Base-by-base conservation (phyloP, 2,329 filamentous ascomycete genomes). In the Hortaea sp. region DNA sequence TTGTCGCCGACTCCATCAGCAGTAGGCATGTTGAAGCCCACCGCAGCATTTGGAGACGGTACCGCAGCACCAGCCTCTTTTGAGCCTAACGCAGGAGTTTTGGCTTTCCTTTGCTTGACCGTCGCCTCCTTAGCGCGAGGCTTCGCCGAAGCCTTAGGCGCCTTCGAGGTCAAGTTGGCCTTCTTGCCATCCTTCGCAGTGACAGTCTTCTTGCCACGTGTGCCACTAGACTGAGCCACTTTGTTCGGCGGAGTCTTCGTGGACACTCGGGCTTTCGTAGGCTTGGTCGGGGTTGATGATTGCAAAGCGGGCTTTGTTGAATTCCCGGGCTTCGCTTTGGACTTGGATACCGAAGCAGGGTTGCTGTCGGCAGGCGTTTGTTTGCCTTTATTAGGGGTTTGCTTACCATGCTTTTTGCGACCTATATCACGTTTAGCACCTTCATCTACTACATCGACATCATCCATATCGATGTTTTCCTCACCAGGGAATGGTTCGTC, bases 401-500 rank as follows among this genome's bases (percentile, higher is more conserved):
- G 32, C 32, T 35, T 35, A 61, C 57, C 56, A 41, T 41, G 29
- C 46, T 56, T 57, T 42, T 53, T 55, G 45, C 45, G 49, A 43
- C 54, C 58, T 60, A 51, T 35, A 44, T 46, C 51, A 42, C 49
- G 46, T 59, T 63, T 59, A 61, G 59, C 54, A 57, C 42, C 48
- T 41, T 46, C 49, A 3, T 43, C 45, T 12, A 46, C 28, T 5
- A 7, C 41, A 29, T 32, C 42, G 5, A 29, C 12, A 20, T 46
- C 43, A 10, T 44, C 43, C 12, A 54, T 49, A 29, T 52, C 43
- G 50, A 51, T 44, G 6, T 50, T 56, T 13, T 61, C 64, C 30
- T 62, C 64, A 45, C 50, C 56, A 34, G 50, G 49, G 29, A 58
- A 57, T 1, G 46, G 53, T 11, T 63, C 62, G 20, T 62, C 57